These are phyloP conservation scores for Aspergillus kassunensis DNA, from an alignment of 495 filamentous ascomycete species.

Conservation along the genomic window DNA sequence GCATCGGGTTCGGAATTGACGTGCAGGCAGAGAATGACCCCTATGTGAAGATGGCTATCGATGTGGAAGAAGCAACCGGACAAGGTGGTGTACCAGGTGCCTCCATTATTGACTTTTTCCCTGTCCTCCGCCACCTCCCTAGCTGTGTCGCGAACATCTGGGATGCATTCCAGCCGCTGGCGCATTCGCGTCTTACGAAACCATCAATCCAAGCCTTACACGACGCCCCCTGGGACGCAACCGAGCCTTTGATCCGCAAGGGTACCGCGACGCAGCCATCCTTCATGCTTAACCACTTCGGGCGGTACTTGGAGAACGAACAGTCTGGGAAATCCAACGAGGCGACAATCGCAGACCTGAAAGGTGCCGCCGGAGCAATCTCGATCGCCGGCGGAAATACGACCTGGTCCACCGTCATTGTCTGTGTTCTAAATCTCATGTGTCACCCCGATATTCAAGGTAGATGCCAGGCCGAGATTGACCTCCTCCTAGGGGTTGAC, in stretches of 20 bases:
- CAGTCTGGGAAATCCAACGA: conserved; percentile 27
- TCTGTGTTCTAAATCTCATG: conserved; percentile 38
- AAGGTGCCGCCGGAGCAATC: conserved; percentile 46
- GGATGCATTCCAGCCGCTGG: conserved; percentile 23
- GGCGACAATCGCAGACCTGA: conserved; percentile 41
- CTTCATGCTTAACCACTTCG: conserved; percentile 22
- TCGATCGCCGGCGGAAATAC: conserved; percentile 50
- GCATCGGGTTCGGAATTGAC: conserved; percentile 43
- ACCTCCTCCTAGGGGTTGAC: conserved; percentile 18
- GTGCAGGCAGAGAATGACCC: conserved; percentile 38
- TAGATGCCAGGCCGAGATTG: conserved; percentile 45
- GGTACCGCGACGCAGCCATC: conserved; percentile 35
- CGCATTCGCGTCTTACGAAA: conserved; percentile 15
- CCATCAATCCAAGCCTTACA: conserved; percentile 20
- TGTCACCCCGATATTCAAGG: conserved; percentile 38
- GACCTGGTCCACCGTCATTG: conserved; percentile 31
- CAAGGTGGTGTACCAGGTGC: conserved; percentile 41
- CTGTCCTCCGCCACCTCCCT: conserved; percentile 21
- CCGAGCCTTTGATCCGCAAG: conserved; percentile 31
- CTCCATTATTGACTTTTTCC: conserved; percentile 44
- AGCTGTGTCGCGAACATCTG: conserved; percentile 12
- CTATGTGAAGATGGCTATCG: conserved; percentile 41
- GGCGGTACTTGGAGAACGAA: conserved; percentile 17
- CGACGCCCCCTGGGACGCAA: conserved; percentile 38
- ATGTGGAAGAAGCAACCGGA: conserved; percentile 38